Conservation (phyloP, 1,284 basidiomycete genomes). For the Trichosporon ovoides region DNA sequence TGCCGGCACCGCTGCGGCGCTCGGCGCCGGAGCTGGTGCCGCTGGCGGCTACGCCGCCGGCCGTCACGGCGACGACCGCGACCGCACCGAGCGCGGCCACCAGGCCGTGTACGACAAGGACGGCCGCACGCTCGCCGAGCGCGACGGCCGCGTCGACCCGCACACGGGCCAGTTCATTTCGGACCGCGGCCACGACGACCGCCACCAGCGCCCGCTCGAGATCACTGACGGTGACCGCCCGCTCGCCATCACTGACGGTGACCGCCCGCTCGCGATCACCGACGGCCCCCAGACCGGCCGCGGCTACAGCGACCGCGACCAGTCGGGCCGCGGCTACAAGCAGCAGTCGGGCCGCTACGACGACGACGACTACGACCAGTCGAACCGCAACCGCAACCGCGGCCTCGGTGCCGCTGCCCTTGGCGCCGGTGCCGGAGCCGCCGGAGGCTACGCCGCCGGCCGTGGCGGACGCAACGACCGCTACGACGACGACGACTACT, state of each 20-base stretch:
- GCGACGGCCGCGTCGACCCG: neutral
- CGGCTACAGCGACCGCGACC: neutral
- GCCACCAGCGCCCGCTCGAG: neutral
- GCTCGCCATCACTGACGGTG: neutral
- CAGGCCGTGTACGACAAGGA: constrained; percentile 4
- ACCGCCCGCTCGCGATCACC: too few relatives aligned
- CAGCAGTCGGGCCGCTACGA: neutral
- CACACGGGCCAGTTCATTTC: constrained; percentile 3
- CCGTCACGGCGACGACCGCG: constrained; percentile 1
- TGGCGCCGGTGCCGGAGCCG: neutral
- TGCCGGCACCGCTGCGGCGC: neutral
- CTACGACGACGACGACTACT: neutral
- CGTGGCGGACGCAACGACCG: neutral
- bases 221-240: neutral
- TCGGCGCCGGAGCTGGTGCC: constrained; percentile 1
- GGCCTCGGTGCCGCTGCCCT: neutral
- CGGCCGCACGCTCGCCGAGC: neutral
- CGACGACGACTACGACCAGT: neutral
- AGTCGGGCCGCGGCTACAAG: neutral
- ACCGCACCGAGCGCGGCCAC: neutral
- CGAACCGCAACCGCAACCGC: constrained; percentile 4
- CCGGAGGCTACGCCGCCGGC: neutral
- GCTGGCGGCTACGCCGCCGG: neutral
- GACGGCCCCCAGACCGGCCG: neutral
- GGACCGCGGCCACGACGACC: too few relatives aligned